Percentiles rank a stretch among this genome's conserved stretches.
phyloP scores from a whole-genome alignment of 768 basidiomycete genomes.

The Phaffia australis region DNA sequence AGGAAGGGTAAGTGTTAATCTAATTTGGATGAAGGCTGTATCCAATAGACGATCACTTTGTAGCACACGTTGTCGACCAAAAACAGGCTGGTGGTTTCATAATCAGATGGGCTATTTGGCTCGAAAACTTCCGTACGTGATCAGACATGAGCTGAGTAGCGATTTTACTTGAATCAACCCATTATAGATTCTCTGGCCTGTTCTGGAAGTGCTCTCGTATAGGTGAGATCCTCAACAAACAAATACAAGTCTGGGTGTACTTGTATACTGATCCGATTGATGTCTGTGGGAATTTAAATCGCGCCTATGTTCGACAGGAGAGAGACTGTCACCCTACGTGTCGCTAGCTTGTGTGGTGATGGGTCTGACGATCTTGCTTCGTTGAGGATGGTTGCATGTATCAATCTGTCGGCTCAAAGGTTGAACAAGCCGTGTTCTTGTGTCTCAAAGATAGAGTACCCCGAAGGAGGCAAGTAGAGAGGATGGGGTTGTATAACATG shows the following conservation, averaged over 20 bases:
- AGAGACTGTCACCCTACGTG: slow-evolving; percentile 91
- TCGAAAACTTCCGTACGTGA: background rate
- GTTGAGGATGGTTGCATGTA: background rate
- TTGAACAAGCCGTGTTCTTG: too few species aligned
- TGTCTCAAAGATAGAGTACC: too few species aligned
- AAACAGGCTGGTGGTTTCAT: too few species aligned
- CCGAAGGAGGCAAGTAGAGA: too few species aligned
- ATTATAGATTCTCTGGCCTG: slow-evolving; percentile 66
- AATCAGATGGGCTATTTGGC: background rate
- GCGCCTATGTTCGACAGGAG: slow-evolving; percentile 47
- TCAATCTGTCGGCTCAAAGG: too few species aligned
- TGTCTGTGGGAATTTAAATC: background rate
- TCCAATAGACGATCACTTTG: background rate
- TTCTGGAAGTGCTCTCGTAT: slow-evolving; percentile 95
- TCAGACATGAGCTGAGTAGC: too few species aligned
- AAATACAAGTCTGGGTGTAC: background rate
- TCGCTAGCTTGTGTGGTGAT: slow-evolving; percentile 83
- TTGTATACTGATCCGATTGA: background rate
- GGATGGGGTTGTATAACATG: too few species aligned
- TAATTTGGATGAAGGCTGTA: background rate
- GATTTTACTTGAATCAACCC: too few species aligned
- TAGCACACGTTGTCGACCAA: background rate
- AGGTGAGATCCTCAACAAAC: slow-evolving; percentile 47
- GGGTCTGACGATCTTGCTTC: slow-evolving; percentile 61
- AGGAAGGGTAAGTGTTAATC: slow-evolving; percentile 60